Base-by-base conservation (phyloP, 1,284 basidiomycete genomes). In the Phellopilus nigrolimitatus region DNA sequence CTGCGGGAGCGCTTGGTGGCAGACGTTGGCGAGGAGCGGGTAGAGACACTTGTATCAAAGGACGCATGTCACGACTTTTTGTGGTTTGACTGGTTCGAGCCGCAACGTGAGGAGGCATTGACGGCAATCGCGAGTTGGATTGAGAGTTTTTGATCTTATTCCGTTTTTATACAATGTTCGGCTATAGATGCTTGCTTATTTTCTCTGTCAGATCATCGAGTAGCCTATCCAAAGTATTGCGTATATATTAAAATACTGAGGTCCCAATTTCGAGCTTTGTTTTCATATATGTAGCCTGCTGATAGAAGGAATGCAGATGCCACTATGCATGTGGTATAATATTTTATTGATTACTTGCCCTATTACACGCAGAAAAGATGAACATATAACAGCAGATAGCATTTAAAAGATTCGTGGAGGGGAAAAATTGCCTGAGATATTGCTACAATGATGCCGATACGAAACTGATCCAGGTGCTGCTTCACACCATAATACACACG, bases 1-100 rank as follows among this genome's bases (percentile, higher is more conserved):
- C 61, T 78, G 51, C 66, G 62, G 27, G 63, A 73, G 13, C 68
- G 68, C 53, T 76, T 80, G 70, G 56, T 34, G 15, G 25, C 39
- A 10, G 59, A 61, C 36, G 33, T 60, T n/a, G 57, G 47, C 3
- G 41, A 47, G 33, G 59, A 56, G 25, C 39, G 38, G 4, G 46
- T 58, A n/a, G 51, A 41, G 25, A 22, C 24, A 13, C 47, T 54
- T 13, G 60, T 58, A 47, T 55, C 45, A 12, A 39, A 49, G 9
- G 60, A 63, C 42, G 58, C 58, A 22, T 45, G 58, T 7, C 62
- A 63, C 51, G 61, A 63, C 41, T 61, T 44, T 15, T 13, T 55
- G 6, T 37, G 36, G 1, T 51, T 55, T 28, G 38, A 40, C 3
- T 51, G 45, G 25, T 44, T 33, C 17, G 49, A 51, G 27, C 53